Percentiles rank a stretch among this genome's conserved stretches.
These are phyloP conservation scores for Hypoxylon lenormandii DNA, from an alignment of 495 filamentous ascomycete species.

Conservation along the genomic window DNA sequence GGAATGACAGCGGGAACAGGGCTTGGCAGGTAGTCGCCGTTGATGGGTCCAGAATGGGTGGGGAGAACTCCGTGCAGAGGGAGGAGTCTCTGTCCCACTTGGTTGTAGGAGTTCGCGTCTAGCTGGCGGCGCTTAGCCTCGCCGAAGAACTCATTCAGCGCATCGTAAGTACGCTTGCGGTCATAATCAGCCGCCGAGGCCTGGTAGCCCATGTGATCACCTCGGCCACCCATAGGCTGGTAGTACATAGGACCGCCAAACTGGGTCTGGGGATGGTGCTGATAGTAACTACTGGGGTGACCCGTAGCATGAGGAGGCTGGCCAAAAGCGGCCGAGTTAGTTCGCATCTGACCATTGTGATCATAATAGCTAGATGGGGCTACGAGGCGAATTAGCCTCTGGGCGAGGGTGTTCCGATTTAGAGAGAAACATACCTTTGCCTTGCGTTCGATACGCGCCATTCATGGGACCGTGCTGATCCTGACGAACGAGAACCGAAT, in stretches of 20 bases:
- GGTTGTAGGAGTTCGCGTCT: slow-evolving; percentile 82
- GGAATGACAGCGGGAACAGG: slow-evolving; percentile 55
- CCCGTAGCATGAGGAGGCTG: slow-evolving; percentile 60
- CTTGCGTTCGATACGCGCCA: slow-evolving; percentile 64
- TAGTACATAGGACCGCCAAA: slow-evolving; percentile 73
- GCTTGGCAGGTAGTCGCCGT: slow-evolving; percentile 74
- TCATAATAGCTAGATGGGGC: slow-evolving; percentile 68
- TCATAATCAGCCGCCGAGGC: slow-evolving; percentile 67
- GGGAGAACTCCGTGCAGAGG: slow-evolving; percentile 76
- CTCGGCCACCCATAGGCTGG: slow-evolving; percentile 66
- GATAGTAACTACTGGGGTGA: slow-evolving; percentile 66
- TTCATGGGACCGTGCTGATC: slow-evolving; percentile 75
- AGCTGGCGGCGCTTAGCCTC: slow-evolving; percentile 89
- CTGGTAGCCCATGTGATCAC: slow-evolving; percentile 65
- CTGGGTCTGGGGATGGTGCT: slow-evolving; percentile 70
- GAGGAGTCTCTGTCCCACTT: slow-evolving; percentile 82
- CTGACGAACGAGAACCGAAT: slow-evolving; percentile 84
- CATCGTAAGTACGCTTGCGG: slow-evolving; percentile 85
- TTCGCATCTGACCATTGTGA: slow-evolving; percentile 69
- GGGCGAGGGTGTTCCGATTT: slow-evolving; percentile 42
- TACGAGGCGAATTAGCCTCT: slow-evolving; percentile 63
- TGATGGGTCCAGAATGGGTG: slow-evolving; percentile 68
- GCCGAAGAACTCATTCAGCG: slow-evolving; percentile 91
- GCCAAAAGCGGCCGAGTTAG: slow-evolving; percentile 65
- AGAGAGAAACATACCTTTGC: slow-evolving; percentile 65